These are phyloP conservation scores for Rhizopogon salebrosus DNA, from an alignment of 768 basidiomycete genomes.

Conservation along the genomic window DNA sequence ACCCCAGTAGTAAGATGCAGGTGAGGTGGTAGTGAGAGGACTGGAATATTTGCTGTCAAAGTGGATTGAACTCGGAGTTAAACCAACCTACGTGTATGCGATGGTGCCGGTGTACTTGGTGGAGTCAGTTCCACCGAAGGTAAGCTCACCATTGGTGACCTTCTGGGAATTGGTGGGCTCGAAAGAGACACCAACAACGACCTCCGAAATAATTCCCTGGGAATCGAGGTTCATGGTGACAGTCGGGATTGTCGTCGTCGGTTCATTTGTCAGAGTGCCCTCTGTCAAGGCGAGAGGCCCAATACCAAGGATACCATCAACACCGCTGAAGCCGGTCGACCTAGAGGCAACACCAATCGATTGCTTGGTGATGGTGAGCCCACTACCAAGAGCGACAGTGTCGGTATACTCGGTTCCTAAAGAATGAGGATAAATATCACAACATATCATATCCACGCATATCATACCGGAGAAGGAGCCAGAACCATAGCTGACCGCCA, in stretches of 20 bases:
- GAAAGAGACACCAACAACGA: conserved; percentile 48
- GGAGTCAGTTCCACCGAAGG: conserved; percentile 37
- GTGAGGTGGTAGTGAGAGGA: conserved; percentile 40
- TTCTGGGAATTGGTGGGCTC: conserved; percentile 32
- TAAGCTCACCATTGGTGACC: conserved; percentile 44
- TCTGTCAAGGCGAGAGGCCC: conserved; percentile 54
- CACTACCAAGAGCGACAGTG: conserved; percentile 45
- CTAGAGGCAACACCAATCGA: conserved; percentile 58
- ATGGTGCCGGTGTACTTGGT: conserved; percentile 31
- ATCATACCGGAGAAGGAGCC: conserved; percentile 50
- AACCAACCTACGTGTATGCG: conserved; percentile 32
- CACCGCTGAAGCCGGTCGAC: conserved; percentile 38
- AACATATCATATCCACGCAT: conserved; percentile 3
- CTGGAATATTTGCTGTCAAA: conserved; percentile 18
- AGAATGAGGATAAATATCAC: not conserved
- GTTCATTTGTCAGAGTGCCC: conserved; percentile 22
- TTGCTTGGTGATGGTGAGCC: conserved; percentile 47
- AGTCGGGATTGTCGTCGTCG: conserved; percentile 37
- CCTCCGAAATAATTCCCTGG: conserved; percentile 32
- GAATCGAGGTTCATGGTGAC: conserved; percentile 51
- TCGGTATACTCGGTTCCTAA: conserved; percentile 47
- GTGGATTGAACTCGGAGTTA: not conserved
- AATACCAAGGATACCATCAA: conserved; percentile 65
- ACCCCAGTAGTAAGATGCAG: conserved; percentile 51
- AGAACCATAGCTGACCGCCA: conserved; percentile 57